Percentiles rank a stretch among this genome's conserved stretches.
phyloP scores from a whole-genome alignment of 805 yeast species.

The Candida nonsorbophila region DNA sequence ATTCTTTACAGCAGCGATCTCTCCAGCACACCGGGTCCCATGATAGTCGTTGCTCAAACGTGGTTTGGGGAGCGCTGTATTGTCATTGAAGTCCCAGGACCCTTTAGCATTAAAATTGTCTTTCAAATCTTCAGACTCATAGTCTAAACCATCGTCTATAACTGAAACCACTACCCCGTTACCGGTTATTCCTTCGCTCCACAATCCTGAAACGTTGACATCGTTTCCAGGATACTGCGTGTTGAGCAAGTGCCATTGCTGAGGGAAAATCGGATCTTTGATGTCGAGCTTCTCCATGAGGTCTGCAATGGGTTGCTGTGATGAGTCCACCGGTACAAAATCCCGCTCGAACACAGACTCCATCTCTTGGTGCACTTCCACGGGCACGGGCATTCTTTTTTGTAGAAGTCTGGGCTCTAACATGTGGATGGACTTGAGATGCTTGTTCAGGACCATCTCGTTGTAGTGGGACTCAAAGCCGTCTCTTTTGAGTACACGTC shows the following conservation, averaged over 20 bases:
- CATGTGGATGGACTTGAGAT: slow-evolving; percentile 47
- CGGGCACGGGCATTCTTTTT: slow-evolving; percentile 56
- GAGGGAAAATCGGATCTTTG: slow-evolving; percentile 73
- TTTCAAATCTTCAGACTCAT: slow-evolving; percentile 65
- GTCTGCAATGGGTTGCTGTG: slow-evolving; percentile 39
- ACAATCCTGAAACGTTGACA: slow-evolving; percentile 78
- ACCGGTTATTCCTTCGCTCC: slow-evolving; percentile 82
- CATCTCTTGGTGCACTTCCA: neutral
- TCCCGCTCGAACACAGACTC: neutral
- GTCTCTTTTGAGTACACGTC: slow-evolving; percentile 20
- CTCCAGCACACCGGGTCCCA: slow-evolving; percentile 98
- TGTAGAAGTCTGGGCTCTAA: slow-evolving; percentile 49
- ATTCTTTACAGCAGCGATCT: slow-evolving; percentile 86
- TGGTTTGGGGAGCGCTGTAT: slow-evolving; percentile 73
- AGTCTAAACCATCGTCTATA: slow-evolving; percentile 92
- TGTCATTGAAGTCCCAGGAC: slow-evolving; percentile 89
- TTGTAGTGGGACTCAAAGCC: slow-evolving; percentile 22
- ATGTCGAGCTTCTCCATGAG: slow-evolving; percentile 55
- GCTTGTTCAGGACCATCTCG: slow-evolving; percentile 15
- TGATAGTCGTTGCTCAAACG: slow-evolving; percentile 78
- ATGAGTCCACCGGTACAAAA: slow-evolving; percentile 40
- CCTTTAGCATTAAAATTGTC: slow-evolving; percentile 71
- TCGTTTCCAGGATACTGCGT: slow-evolving; percentile 71
- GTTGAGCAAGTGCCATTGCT: slow-evolving; percentile 93
- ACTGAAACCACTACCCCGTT: slow-evolving; percentile 78